Evolutionary conservation across 331 rosid genomes (phyloP), one percentile per base, ranked within the genome.

Genomic region (Arachis monticola): DNA sequence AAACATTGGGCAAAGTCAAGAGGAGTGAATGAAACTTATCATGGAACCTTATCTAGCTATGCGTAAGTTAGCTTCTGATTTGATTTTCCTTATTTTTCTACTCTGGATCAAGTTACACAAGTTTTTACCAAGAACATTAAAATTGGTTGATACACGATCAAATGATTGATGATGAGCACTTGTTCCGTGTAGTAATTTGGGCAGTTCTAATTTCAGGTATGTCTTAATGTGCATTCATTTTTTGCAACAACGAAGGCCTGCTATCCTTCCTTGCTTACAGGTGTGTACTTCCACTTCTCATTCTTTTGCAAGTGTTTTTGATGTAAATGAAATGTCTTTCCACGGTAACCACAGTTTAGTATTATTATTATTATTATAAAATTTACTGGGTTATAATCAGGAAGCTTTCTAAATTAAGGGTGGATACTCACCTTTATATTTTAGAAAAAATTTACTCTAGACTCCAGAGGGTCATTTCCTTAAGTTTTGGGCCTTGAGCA

Each of bases 1-100:
- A 94, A 94, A 83, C 92, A 94, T 78, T 94, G 99, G 99, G 99
- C 99, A 42, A 94, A 94, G 85, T 92, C 97, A 50, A 90, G 99
- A 75, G 95, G 97, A 82, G 97, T 94, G 73, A 94, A 94, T 82
- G 97, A 85, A 82, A 94, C 99, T 35, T 94, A 94, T 81, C 99
- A 92, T 50, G 99, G 99, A 77, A 94, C 99, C 47, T 86, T 94
- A 51, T 94, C 99, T 61, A 94, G 99, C 88, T 94, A 94, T 81
- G 99, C 97, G 99, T 94, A 83, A 86, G 97, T 87, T 84, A 64
- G 64, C 56, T 75, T 72, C 40, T 61, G 32, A 35, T 81, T n/a
- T 30, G 4, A 11, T 72, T 11, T 47, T 10, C 22, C 30, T 60
- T 35, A 2, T 35, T 3, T 35, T 67, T 47, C 46, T 60, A 51